These are phyloP conservation scores for Chalaropsis thielavioides DNA, from an alignment of 2,329 filamentous ascomycete genomes.

Conservation along the genomic window DNA sequence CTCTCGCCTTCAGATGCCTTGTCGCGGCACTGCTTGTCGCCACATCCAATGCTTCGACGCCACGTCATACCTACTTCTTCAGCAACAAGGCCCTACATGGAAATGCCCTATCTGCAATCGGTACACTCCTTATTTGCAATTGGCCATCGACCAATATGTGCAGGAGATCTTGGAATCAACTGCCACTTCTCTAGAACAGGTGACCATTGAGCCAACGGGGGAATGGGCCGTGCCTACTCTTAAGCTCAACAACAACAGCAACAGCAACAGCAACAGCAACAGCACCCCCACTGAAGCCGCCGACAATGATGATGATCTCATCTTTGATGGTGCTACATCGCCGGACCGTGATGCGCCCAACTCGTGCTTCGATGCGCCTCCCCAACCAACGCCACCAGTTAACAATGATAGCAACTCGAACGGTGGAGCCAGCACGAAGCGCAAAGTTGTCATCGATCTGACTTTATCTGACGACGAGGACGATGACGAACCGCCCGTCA, in stretches of 20 bases:
- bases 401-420: background rate
- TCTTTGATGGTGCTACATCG: background rate
- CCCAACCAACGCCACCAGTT: background rate
- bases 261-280: background rate
- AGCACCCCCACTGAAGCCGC: slow-evolving; percentile 19
- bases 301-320: slow-evolving; percentile 36
- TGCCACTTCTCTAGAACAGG: slow-evolving; percentile 57
- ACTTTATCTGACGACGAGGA: slow-evolving; percentile 42
- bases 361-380: background rate
- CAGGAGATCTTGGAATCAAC: slow-evolving; percentile 72
- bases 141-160: slow-evolving; percentile 82
- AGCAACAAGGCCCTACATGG: slow-evolving; percentile 95
- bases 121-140: slow-evolving; percentile 58
- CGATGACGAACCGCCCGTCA: slow-evolving; percentile 35
- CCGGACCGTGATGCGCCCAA: background rate
- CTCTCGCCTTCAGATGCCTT: slow-evolving; percentile 63
- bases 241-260: background rate
- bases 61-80: slow-evolving; percentile 77
- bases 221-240: slow-evolving; percentile 41
- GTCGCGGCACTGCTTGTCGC: slow-evolving; percentile 62
- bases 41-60: slow-evolving; percentile 96
- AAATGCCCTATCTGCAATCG: slow-evolving; percentile 90
- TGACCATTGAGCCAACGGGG: slow-evolving; percentile 79
- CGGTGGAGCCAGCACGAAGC: slow-evolving; percentile 31
- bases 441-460: slow-evolving; percentile 44